phyloP scores from a whole-genome alignment of 805 yeast genomes.

The Candida ipomoeae region DNA sequence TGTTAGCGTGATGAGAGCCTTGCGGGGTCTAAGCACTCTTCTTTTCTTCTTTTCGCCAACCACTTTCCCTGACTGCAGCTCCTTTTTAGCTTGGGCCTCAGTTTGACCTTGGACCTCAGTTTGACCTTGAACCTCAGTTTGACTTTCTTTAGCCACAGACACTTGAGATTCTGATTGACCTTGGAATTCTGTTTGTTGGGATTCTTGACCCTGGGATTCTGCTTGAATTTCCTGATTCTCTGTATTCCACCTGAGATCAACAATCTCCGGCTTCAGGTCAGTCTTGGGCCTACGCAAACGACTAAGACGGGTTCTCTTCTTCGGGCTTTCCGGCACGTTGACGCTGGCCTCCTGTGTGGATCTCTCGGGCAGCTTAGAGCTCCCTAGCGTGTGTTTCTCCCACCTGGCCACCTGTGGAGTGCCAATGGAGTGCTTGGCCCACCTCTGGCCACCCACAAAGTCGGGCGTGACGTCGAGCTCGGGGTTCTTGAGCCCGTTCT shows the following conservation, averaged over 20 bases:
- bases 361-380: background rate
- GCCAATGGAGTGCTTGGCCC: constrained; percentile 4
- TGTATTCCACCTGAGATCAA: background rate
- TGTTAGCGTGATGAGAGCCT: constrained; percentile 80
- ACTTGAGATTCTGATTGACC: no score
- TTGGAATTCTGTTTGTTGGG: background rate
- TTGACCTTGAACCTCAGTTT: no score
- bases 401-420: background rate
- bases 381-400: constrained; percentile 10
- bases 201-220: no score
- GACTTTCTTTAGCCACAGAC: no score
- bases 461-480: constrained; percentile 7
- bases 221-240: no score
- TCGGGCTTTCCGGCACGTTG: background rate
- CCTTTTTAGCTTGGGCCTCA: no score
- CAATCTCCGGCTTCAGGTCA: background rate
- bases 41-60: constrained; percentile 26
- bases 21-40: constrained; percentile 77
- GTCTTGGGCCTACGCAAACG: background rate
- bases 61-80: background rate
- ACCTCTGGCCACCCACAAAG: constrained; percentile 3
- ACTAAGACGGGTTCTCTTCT: background rate
- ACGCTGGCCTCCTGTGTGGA: background rate
- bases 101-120: no score
- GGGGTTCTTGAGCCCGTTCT: background rate